Evolutionary conservation across 345 rosid genomes (phyloP), one percentile per base, ranked within the genome.

Genomic region (Anastatica hierochuntica): DNA sequence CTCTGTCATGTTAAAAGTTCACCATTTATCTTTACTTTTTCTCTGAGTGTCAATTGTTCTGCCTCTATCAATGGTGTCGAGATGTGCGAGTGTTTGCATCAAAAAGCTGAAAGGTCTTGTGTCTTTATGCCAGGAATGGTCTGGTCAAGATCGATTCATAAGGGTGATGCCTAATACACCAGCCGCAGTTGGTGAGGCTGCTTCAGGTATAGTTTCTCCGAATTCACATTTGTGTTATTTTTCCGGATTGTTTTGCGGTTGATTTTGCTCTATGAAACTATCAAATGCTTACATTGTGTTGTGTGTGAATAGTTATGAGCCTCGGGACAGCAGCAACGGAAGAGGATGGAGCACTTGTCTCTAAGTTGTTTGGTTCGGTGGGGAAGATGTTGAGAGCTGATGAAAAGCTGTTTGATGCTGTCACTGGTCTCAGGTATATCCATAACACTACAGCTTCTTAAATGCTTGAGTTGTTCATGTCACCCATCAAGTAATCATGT

Each of bases 161-260:
- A 75, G 98, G 65, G 95, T 77, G 62, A 79, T 92, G 86, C 96
- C 98, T 24, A 92, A 92, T 66, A 88, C 96, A 39, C 94, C 96
- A 40, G 76, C 94, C 20, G 90, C 95, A 4, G 94, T 92, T 37
- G 84, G 94, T 5, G 83, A 78, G 76, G 98, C 79, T 44, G 97
- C 95, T 16, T 30, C 95, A 68, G 90, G 94, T 85, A 29, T 19
- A n/a, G 23, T 17, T 29, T 2, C 14, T 36, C 26, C 6, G 12
- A 34, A 16, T 53, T 19, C n/a, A 0, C 15, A 9, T 43, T 56
- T 61, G 14, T 53, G 24, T 3, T 29, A 1, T 18, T 26, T 12
- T 26, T 12, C 29, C 17, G 0, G 15, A 18, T 10, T 65, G 9
- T 19, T 65, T 47, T 21, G 11, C 39, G 56, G 30, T 49, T 52